Evolutionary conservation across 257 asterid species (phyloP).

Genomic region (Coffea eugenioides): DNA sequence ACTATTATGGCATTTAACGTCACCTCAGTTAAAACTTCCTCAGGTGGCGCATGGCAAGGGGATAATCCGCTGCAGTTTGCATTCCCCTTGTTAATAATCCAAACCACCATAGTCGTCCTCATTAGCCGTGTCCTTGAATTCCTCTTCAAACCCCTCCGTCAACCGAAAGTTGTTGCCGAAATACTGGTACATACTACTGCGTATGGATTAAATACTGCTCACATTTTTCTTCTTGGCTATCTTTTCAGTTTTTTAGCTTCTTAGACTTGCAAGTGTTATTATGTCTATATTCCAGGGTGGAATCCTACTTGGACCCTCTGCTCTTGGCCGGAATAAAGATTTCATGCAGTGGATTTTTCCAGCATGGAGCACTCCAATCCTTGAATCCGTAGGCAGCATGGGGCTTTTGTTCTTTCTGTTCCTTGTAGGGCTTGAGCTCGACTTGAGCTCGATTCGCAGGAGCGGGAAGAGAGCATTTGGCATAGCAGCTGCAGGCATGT

Average conservation of each 20-base stretch:
- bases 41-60: slow-evolving; percentile 61
- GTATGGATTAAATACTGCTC: too few relatives aligned
- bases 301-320: slow-evolving; percentile 56
- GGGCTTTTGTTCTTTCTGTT: slow-evolving; percentile 62
- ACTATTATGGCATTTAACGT: slow-evolving; percentile 30
- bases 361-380: slow-evolving; percentile 50
- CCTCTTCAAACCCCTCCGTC: slow-evolving; percentile 62
- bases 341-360: slow-evolving; percentile 50
- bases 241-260: too few relatives aligned
- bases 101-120: slow-evolving; percentile 39
- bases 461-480: slow-evolving; percentile 42
- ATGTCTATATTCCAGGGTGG: slow-evolving; percentile 40
- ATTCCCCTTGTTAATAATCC: slow-evolving; percentile 54
- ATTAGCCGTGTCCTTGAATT: slow-evolving; percentile 47
- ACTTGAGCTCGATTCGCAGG: slow-evolving; percentile 38
- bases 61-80: slow-evolving; percentile 55
- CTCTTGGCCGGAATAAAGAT: slow-evolving; percentile 41
- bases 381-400: slow-evolving; percentile 53
- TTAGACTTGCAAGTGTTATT: too few relatives aligned
- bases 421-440: slow-evolving; percentile 62
- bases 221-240: too few relatives aligned
- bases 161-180: slow-evolving; percentile 64
- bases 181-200: slow-evolving; percentile 34
- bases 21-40: slow-evolving; percentile 39
- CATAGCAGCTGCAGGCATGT: slow-evolving; percentile 54